These are phyloP conservation scores for Daldinia decipiens DNA, from an alignment of 495 filamentous ascomycete species.

Conservation along the genomic window DNA sequence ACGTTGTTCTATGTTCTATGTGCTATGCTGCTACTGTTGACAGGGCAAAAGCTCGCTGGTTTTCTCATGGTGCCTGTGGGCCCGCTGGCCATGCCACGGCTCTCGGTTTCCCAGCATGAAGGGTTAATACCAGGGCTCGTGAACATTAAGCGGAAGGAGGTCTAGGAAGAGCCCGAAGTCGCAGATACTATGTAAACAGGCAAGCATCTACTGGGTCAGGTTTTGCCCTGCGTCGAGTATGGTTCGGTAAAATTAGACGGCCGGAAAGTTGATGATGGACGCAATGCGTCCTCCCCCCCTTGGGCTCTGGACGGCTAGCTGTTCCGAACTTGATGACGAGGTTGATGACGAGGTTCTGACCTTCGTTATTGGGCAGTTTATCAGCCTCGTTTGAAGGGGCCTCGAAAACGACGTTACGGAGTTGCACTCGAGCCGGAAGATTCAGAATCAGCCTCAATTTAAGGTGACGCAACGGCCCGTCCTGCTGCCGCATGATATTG, in stretches of 20 bases:
- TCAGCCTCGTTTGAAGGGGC: conserved; percentile 43
- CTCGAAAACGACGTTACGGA: conserved; percentile 30
- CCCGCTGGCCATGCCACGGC: neutral
- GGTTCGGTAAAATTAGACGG: conserved; percentile 46
- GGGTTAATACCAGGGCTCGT: conserved; percentile 19
- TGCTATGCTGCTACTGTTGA: conserved; percentile 19
- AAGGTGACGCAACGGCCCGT: conserved; percentile 37
- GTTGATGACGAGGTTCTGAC: conserved; percentile 16
- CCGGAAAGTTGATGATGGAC: conserved; percentile 38
- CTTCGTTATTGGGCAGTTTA: conserved; percentile 29
- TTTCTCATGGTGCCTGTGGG: conserved; percentile 3
- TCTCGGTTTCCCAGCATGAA: conserved; percentile 24
- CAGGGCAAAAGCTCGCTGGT: conserved; percentile 22
- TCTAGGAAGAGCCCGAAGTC: conserved; percentile 21
- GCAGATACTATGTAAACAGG: conserved; percentile 10
- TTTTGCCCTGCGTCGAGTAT: conserved; percentile 27
- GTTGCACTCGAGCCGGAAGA: conserved; percentile 41
- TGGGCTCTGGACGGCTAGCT: conserved; percentile 33
- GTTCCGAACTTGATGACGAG: conserved; percentile 32
- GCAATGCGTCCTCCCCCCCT: conserved; percentile 19
- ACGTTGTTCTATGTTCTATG: conserved; percentile 10
- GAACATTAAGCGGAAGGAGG: conserved; percentile 31
- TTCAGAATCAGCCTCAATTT: conserved; percentile 46
- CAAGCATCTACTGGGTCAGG: conserved; percentile 18
- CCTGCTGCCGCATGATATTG: conserved; percentile 36